phyloP scores from a whole-genome alignment of 331 rosid species.

The Dryas integrifolia region DNA sequence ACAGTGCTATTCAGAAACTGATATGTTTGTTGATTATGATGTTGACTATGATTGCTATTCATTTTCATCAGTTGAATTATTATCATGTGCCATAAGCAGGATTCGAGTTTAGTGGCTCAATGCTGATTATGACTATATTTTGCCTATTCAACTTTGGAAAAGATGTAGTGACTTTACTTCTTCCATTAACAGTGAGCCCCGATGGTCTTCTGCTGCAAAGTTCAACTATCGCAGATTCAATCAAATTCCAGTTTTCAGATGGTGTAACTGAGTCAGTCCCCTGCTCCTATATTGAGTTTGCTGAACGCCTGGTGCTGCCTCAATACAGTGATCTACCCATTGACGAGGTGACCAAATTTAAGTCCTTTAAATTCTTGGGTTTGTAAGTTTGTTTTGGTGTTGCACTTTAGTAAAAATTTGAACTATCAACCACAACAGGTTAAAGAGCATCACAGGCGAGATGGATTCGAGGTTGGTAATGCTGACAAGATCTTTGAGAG shows the following conservation, averaged over 20 bases:
- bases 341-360: slow-evolving; percentile 47
- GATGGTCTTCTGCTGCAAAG: slow-evolving; percentile 95
- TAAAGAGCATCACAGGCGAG: slow-evolving; percentile 81
- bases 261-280: slow-evolving; percentile 68
- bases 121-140: background rate
- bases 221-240: slow-evolving; percentile 85
- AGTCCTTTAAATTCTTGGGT: slow-evolving; percentile 1
- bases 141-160: background rate
- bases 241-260: slow-evolving; percentile 66
- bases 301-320: slow-evolving; percentile 84
- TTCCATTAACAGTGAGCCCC: slow-evolving; percentile 70
- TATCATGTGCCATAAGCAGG: background rate
- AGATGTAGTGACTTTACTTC: background rate
- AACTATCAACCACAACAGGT: slow-evolving; percentile 43
- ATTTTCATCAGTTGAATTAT: background rate
- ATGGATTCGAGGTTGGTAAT: slow-evolving; percentile 94
- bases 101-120: background rate
- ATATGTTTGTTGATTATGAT: background rate
- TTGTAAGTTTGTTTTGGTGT: background rate
- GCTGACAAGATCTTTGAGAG: slow-evolving; percentile 98
- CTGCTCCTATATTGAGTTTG: slow-evolving; percentile 88
- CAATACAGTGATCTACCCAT: slow-evolving; percentile 53
- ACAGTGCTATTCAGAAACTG: background rate
- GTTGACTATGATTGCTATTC: no score
- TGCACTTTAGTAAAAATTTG: slow-evolving; percentile 1